These are phyloP conservation scores for Amphicarpaea edgeworthii DNA, from an alignment of 306 rosid species.

Conservation along the genomic window DNA sequence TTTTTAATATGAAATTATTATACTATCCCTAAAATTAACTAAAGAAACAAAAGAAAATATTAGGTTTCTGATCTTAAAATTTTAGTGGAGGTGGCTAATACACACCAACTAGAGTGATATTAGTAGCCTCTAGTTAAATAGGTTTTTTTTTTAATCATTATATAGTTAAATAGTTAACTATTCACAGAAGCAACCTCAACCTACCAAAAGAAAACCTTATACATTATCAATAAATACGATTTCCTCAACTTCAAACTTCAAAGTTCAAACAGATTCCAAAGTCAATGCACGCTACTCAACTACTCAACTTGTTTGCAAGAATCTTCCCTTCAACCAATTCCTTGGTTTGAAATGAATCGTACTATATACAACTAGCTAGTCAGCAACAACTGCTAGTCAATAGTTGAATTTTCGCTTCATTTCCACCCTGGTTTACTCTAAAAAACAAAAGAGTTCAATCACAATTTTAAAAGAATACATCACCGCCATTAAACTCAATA, in stretches of 20 bases:
- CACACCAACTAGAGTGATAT: too few relatives aligned
- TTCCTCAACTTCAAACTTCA: not conserved
- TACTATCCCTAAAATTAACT: too few relatives aligned
- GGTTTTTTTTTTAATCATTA: too few relatives aligned
- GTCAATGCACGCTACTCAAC: conserved; percentile 43
- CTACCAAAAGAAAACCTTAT: not conserved
- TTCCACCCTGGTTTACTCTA: not conserved
- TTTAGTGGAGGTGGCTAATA: too few relatives aligned
- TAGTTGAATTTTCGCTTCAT: conserved; percentile 19
- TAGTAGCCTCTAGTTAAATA: too few relatives aligned
- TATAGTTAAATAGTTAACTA: not conserved
- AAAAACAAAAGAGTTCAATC: too few relatives aligned
- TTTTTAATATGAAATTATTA: too few relatives aligned
- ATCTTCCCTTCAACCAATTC: conserved; percentile 20
- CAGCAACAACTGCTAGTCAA: conserved; percentile 16
- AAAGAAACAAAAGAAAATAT: too few relatives aligned
- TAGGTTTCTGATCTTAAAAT: too few relatives aligned
- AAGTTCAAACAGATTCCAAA: conserved; percentile 4
- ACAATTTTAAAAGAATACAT: too few relatives aligned
- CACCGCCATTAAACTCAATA: too few relatives aligned
- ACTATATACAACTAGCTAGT: not conserved
- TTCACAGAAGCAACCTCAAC: not conserved
- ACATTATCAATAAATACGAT: conserved; percentile 7
- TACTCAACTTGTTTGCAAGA: conserved; percentile 9
- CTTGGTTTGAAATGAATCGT: not conserved